Conservation (phyloP, 257 asterid genomes). For the Fraxinus cuspidata region DNA sequence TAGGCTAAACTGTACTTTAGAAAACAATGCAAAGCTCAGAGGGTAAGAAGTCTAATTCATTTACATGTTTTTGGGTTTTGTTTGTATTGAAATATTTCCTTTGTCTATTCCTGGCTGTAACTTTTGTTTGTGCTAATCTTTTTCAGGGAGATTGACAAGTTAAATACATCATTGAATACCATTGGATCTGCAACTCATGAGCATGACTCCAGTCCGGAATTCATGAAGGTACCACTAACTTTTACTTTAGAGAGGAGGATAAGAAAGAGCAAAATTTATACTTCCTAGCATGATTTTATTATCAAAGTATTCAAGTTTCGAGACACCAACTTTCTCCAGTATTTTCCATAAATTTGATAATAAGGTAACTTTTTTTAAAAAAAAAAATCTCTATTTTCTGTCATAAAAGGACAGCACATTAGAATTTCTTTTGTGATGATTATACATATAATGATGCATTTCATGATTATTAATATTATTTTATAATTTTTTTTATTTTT, state of each 20-base stretch:
- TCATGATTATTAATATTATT: background rate
- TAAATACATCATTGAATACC: conserved; percentile 41
- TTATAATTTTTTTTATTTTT: too few relatives aligned
- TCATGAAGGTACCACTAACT: conserved; percentile 53
- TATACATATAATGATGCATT: conserved; percentile 1
- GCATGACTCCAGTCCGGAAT: conserved; percentile 52
- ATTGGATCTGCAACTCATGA: conserved; percentile 38
- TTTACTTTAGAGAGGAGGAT: too few relatives aligned
- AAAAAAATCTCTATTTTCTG: background rate
- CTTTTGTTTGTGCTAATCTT: conserved; percentile 23
- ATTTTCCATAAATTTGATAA: background rate
- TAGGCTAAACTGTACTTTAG: conserved; percentile 57
- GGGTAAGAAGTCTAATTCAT: conserved; percentile 41
- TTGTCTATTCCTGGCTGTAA: conserved; percentile 2
- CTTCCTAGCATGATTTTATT: background rate
- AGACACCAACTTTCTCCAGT: background rate
- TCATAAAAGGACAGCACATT: background rate
- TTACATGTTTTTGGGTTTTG: conserved; percentile 17
- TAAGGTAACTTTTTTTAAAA: background rate
- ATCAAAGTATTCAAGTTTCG: background rate
- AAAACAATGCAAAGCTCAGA: conserved; percentile 69
- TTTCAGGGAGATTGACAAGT: conserved; percentile 65
- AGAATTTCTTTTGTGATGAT: background rate
- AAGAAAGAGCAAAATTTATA: background rate
- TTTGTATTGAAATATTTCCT: conserved; percentile 10